Percentiles rank a stretch among this genome's conserved stretches.
Evolutionary conservation across 1,284 basidiomycete genomes (phyloP).

Genomic region (Microbotryum intermedium): DNA sequence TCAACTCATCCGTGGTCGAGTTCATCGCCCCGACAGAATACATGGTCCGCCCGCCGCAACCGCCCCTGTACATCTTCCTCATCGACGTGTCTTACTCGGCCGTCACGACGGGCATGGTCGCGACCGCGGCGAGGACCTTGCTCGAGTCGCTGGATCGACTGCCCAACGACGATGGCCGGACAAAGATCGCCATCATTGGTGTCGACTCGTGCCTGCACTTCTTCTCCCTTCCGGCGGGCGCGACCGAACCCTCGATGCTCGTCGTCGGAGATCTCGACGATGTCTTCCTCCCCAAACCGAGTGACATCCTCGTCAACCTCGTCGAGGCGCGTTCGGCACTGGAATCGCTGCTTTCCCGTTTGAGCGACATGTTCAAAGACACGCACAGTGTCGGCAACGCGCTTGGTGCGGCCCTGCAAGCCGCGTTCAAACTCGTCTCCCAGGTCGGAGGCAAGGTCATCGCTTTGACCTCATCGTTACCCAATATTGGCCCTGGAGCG

Average conservation of each 20-base stretch:
- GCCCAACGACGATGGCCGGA: slow-evolving; percentile 87
- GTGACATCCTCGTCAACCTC: slow-evolving; percentile 88
- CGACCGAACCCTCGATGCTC: slow-evolving; percentile 82
- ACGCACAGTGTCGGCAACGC: slow-evolving; percentile 85
- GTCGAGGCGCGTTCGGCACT: slow-evolving; percentile 72
- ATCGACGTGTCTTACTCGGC: slow-evolving; percentile 92
- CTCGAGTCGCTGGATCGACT: slow-evolving; percentile 90
- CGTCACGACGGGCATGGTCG: slow-evolving; percentile 92
- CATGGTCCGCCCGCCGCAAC: slow-evolving; percentile 95
- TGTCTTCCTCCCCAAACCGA: slow-evolving; percentile 94
- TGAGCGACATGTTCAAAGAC: slow-evolving; percentile 96
- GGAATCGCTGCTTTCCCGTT: slow-evolving; percentile 68
- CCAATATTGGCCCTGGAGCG: slow-evolving; percentile 79
- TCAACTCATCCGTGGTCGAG: slow-evolving; percentile 89
- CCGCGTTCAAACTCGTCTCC: slow-evolving; percentile 88
- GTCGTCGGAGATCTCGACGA: slow-evolving; percentile 96
- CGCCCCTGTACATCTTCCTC: slow-evolving; percentile 92
- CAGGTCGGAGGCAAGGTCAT: slow-evolving; percentile 94
- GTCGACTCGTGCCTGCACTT: slow-evolving; percentile 93
- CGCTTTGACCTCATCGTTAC: slow-evolving; percentile 77
- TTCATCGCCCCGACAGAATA: slow-evolving; percentile 98
- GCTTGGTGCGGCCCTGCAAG: slow-evolving; percentile 89
- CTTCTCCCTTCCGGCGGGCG: slow-evolving; percentile 77
- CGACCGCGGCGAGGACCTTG: slow-evolving; percentile 90
- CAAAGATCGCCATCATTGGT: slow-evolving; percentile 85